Conservation (phyloP, 306 rosid genomes). For the Cucurbita moschata region DNA sequence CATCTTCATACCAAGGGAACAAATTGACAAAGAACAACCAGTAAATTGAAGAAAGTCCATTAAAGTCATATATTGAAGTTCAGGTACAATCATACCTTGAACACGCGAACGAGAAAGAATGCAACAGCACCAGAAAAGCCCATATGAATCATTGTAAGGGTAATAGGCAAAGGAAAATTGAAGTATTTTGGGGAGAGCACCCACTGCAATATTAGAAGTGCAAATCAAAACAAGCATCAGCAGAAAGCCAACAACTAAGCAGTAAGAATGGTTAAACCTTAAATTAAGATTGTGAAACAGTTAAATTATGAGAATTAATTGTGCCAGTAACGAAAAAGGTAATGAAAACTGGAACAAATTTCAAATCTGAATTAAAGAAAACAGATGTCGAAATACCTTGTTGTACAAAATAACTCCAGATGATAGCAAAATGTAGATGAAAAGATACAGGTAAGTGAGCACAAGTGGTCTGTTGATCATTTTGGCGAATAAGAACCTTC, state of each 20-base stretch:
- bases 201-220: conserved; percentile 46
- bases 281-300: background rate
- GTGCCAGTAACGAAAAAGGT: background rate
- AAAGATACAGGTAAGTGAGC: conserved; percentile 69
- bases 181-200: conserved; percentile 87
- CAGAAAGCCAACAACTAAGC: background rate
- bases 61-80: background rate
- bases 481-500: conserved; percentile 6
- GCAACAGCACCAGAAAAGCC: conserved; percentile 86
- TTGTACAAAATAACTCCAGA: conserved; percentile 87
- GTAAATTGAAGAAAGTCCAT: background rate
- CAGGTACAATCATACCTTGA: conserved; percentile 46
- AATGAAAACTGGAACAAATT: background rate
- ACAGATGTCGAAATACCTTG: conserved; percentile 37
- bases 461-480: conserved; percentile 71
- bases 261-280: background rate
- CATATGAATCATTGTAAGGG: conserved; percentile 98
- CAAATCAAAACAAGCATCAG: background rate
- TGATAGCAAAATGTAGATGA: conserved; percentile 70
- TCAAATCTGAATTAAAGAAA: background rate
- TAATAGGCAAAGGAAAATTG: conserved; percentile 80
- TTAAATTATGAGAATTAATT: background rate
- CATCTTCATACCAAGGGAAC: background rate
- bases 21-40: background rate
- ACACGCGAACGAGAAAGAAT: conserved; percentile 74